These are phyloP conservation scores for Tripterygium wilfordii DNA, from an alignment of 177 flowering plant genomes.

Conservation along the genomic window DNA sequence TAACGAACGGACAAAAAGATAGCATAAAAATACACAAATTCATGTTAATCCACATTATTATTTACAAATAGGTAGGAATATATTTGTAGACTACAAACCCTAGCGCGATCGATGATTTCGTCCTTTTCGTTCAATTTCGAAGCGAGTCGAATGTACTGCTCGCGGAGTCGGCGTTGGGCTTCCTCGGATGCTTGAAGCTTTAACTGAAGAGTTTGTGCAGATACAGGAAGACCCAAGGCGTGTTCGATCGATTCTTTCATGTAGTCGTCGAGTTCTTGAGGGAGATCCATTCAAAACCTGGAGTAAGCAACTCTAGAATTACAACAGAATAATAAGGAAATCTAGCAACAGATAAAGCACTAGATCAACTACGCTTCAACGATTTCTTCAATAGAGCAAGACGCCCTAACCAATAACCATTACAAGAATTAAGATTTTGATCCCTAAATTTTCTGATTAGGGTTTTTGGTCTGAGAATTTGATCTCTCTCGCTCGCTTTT, in stretches of 20 bases:
- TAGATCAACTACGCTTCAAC: too few relatives aligned
- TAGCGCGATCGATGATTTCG: conserved; percentile 44
- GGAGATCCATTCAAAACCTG: conserved; percentile 60
- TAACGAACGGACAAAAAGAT: background rate
- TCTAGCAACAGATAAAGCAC: too few relatives aligned
- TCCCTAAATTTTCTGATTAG: too few relatives aligned
- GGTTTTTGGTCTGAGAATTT: too few relatives aligned
- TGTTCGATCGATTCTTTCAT: conserved; percentile 63
- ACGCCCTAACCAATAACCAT: too few relatives aligned
- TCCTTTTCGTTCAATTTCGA: conserved; percentile 58
- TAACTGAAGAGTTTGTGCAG: conserved; percentile 33
- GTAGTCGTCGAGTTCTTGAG: conserved; percentile 59
- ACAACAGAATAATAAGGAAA: too few relatives aligned
- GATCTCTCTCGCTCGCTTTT: too few relatives aligned
- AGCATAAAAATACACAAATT: too few relatives aligned
- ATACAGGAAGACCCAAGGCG: conserved; percentile 61
- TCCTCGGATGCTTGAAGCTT: conserved; percentile 61
- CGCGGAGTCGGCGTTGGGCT: conserved; percentile 38
- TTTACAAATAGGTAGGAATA: too few relatives aligned
- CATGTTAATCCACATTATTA: too few relatives aligned
- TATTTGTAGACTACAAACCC: conserved; percentile 34
- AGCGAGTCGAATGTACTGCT: conserved; percentile 34
- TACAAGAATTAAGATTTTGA: too few relatives aligned
- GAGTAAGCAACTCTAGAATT: conserved; percentile 1
- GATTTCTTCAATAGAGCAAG: too few relatives aligned